phyloP scores from a whole-genome alignment of 257 asterid species.

The Rubia yunnanensis region DNA sequence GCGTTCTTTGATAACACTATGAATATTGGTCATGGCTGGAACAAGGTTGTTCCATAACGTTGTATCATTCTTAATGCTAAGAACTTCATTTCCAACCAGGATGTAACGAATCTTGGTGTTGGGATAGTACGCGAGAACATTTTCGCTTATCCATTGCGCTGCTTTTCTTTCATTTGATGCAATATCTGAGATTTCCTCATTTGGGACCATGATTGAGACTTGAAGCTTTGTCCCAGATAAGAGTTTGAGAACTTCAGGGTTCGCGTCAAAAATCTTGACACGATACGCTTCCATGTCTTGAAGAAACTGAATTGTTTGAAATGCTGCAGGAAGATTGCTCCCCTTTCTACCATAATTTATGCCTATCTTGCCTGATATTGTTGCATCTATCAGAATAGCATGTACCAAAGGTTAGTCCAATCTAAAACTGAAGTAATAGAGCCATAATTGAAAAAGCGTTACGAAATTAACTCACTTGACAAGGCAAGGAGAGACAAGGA shows the following conservation, averaged over 20 bases:
- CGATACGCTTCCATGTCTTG: constrained; percentile 30
- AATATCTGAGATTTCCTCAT: constrained; percentile 34
- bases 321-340: constrained; percentile 45
- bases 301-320: constrained; percentile 38
- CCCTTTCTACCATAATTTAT: constrained; percentile 62
- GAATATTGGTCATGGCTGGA: constrained; percentile 61
- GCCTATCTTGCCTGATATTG: constrained; percentile 31
- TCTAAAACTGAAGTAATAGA: neutral
- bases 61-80: constrained; percentile 24
- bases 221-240: constrained; percentile 45
- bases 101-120: constrained; percentile 44
- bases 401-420: constrained; percentile 1
- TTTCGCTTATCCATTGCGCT: constrained; percentile 45
- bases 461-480: constrained; percentile 31
- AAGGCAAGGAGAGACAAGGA: constrained; percentile 27
- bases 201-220: constrained; percentile 57
- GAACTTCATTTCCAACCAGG: constrained; percentile 64
- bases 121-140: constrained; percentile 49
- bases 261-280: constrained; percentile 60
- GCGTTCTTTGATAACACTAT: constrained; percentile 23
- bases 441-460: neutral
- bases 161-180: constrained; percentile 42
- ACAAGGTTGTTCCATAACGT: constrained; percentile 48
- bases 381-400: constrained; percentile 26
- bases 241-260: constrained; percentile 55